phyloP scores from a whole-genome alignment of 2,329 filamentous ascomycete species.

The Bipolaris cookei region DNA sequence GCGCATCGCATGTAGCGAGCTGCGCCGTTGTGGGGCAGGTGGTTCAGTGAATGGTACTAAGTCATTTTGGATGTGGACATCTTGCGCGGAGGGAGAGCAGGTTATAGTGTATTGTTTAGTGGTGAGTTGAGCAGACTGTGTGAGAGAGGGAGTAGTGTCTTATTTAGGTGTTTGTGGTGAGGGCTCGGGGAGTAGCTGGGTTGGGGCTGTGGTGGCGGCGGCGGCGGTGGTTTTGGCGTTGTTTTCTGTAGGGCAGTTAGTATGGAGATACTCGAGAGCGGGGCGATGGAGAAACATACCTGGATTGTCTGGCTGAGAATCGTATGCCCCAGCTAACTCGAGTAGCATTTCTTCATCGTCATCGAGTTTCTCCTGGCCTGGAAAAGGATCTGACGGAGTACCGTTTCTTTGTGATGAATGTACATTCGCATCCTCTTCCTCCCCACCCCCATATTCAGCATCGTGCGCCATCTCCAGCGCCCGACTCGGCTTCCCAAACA shows the following conservation, averaged over 20 bases:
- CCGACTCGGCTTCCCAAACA: slow-evolving; percentile 14
- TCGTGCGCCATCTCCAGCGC: slow-evolving; percentile 11
- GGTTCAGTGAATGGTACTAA: background rate
- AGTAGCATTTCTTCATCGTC: slow-evolving; percentile 8
- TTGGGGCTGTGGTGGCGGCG: too few species aligned
- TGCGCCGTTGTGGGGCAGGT: background rate
- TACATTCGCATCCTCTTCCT: background rate
- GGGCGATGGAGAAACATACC: background rate
- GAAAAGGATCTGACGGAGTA: background rate
- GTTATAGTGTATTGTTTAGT: too few species aligned
- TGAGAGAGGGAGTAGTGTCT: too few species aligned
- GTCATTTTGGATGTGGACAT: too few species aligned
- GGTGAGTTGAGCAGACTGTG: too few species aligned
- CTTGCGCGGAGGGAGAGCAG: too few species aligned
- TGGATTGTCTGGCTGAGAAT: background rate
- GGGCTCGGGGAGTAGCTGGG: too few species aligned
- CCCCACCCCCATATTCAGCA: background rate
- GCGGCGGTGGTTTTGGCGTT: too few species aligned
- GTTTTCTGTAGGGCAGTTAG: background rate
- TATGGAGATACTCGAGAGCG: background rate
- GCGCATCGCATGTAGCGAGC: background rate
- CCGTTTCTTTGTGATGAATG: background rate
- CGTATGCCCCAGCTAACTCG: background rate
- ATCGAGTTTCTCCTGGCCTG: background rate
- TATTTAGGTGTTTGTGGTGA: too few species aligned